These are phyloP conservation scores for Sporothrix brunneoviolacea DNA, from an alignment of 2,329 filamentous ascomycete species.

Conservation along the genomic window DNA sequence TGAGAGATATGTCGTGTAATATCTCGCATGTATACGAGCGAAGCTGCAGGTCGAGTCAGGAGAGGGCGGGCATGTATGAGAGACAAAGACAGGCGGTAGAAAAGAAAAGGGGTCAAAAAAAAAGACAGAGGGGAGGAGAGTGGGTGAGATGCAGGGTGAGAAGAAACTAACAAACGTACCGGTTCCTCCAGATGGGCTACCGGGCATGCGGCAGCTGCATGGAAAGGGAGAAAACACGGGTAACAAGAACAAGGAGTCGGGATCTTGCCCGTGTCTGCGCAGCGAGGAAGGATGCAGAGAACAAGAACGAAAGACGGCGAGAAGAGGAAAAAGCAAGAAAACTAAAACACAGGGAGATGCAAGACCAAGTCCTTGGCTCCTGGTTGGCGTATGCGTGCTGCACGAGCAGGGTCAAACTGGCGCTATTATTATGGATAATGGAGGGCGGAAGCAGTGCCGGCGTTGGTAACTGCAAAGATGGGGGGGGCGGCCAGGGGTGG, in stretches of 20 bases:
- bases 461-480: conserved; percentile 8
- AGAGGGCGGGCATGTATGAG: too few species aligned
- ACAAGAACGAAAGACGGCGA: not conserved
- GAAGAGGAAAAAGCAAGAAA: not conserved
- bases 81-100: not conserved
- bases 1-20: not conserved
- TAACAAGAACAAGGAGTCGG: not conserved
- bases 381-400: not conserved
- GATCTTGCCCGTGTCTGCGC: conserved; percentile 1
- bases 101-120: not conserved
- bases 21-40: not conserved
- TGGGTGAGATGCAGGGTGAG: conserved; percentile 2
- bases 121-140: not conserved
- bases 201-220: conserved; percentile 3
- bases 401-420: not conserved
- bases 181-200: not conserved
- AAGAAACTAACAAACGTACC: conserved; percentile 1
- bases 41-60: not conserved
- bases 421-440: conserved; percentile 8
- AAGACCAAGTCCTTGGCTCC: too few species aligned
- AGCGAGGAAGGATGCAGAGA: not conserved
- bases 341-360: too few species aligned
- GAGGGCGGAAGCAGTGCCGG: conserved; percentile 12
- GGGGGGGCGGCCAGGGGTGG: conserved; percentile 5
- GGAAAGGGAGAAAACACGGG: not conserved